Conservation (phyloP, 106 monocot species). For the Triglochin maritima region DNA sequence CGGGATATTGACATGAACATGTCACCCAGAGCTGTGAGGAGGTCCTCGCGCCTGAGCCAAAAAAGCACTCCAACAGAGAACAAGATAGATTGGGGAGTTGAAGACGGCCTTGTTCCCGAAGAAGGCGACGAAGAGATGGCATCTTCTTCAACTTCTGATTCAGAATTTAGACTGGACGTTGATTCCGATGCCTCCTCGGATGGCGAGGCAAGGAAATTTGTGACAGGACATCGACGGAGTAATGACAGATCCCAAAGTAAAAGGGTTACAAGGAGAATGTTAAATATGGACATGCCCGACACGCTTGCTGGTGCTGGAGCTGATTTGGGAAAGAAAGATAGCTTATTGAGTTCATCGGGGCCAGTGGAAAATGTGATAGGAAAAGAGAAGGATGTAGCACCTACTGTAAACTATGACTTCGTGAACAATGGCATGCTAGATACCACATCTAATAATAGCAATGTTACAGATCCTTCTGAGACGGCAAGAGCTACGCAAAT, state of each 20-base stretch:
- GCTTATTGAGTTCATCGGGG: too few relatives aligned
- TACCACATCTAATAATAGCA: not conserved
- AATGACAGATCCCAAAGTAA: not conserved
- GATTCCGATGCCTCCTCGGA: not conserved
- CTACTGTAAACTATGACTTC: too few relatives aligned
- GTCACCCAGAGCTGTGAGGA: slow-evolving; percentile 4
- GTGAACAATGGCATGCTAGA: too few relatives aligned
- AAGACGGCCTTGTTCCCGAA: too few relatives aligned
- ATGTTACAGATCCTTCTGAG: too few relatives aligned
- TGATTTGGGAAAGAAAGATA: too few relatives aligned
- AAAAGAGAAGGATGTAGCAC: not conserved
- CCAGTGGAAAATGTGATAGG: not conserved
- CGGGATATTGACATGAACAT: not conserved
- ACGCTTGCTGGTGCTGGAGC: too few relatives aligned
- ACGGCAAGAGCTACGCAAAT: not conserved
- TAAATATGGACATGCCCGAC: too few relatives aligned
- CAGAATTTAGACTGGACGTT: not conserved
- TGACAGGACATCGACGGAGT: not conserved
- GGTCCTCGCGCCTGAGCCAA: slow-evolving; percentile 9
- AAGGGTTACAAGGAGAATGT: not conserved
- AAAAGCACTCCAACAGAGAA: not conserved
- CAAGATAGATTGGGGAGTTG: not conserved
- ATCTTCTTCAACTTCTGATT: slow-evolving; percentile 3
- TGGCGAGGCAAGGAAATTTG: not conserved
- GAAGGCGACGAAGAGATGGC: not conserved